Evolutionary conservation across 1,284 basidiomycete species (phyloP).

Genomic region (Earliella scabrosa): DNA sequence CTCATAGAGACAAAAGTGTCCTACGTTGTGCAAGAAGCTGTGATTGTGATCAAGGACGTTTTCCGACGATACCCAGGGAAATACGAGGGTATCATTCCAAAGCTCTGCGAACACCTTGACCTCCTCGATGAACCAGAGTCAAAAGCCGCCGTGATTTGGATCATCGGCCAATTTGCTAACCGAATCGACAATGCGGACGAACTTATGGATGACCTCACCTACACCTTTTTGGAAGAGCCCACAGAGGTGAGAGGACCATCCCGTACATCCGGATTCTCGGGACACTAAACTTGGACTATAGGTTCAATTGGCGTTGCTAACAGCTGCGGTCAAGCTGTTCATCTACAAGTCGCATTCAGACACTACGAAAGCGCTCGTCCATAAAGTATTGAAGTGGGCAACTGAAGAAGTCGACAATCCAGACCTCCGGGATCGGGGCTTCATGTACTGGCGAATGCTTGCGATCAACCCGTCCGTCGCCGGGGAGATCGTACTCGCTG

Average conservation of each 20-base stretch:
- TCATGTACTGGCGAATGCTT: slow-evolving; percentile 99
- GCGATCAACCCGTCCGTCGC: slow-evolving; percentile 93
- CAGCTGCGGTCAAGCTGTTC: slow-evolving; percentile 96
- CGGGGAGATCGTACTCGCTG: slow-evolving; percentile 89
- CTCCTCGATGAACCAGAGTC: slow-evolving; percentile 94
- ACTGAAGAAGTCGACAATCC: slow-evolving; percentile 98
- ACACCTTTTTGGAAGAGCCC: slow-evolving; percentile 93
- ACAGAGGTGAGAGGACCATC: slow-evolving; percentile 70
- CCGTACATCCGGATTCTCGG: too few relatives aligned
- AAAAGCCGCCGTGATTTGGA: slow-evolving; percentile 98
- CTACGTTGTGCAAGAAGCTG: slow-evolving; percentile 97
- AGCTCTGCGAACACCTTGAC: slow-evolving; percentile 91
- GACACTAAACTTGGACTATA: too few relatives aligned
- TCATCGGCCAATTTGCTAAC: slow-evolving; percentile 96
- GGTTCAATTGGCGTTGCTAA: slow-evolving; percentile 96
- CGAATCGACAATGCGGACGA: slow-evolving; percentile 97
- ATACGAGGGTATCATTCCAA: slow-evolving; percentile 95
- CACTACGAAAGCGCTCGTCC: slow-evolving; percentile 88
- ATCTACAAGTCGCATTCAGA: slow-evolving; percentile 89
- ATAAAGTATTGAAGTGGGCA: slow-evolving; percentile 95
- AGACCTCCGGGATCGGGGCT: slow-evolving; percentile 95
- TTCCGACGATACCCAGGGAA: slow-evolving; percentile 97
- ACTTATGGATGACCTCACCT: slow-evolving; percentile 90
- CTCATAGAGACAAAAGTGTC: slow-evolving; percentile 94
- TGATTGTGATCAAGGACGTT: slow-evolving; percentile 98